Evolutionary conservation across 805 yeast species (phyloP).

Genomic region (Limtongia smithiae): DNA sequence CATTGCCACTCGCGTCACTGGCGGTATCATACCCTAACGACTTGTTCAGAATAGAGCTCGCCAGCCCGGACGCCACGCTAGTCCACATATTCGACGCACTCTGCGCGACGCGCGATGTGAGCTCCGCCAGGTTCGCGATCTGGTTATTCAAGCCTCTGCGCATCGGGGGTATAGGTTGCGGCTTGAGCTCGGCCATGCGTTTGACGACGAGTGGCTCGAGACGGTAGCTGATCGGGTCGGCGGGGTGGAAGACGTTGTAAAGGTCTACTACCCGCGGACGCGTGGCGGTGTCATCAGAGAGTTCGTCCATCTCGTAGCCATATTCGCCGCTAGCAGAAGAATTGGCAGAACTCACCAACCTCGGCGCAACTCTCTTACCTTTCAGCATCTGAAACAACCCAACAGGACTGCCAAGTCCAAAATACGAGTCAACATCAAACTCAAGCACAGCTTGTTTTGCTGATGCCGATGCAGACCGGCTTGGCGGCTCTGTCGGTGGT

Average conservation of each 20-base stretch:
- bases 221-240: slow-evolving; percentile 89
- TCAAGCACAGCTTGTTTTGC: slow-evolving; percentile 40
- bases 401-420: slow-evolving; percentile 84
- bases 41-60: slow-evolving; percentile 24
- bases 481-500: neutral
- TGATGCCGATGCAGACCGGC: neutral
- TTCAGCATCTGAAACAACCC: slow-evolving; percentile 79
- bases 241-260: slow-evolving; percentile 82
- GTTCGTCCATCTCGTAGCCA: neutral
- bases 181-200: slow-evolving; percentile 48
- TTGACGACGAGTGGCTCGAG: slow-evolving; percentile 73
- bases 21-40: slow-evolving; percentile 26
- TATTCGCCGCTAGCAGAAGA: too few species aligned
- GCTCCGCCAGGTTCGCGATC: slow-evolving; percentile 44
- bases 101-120: slow-evolving; percentile 30
- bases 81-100: slow-evolving; percentile 28
- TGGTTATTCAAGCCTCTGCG: slow-evolving; percentile 41
- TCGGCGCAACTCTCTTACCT: slow-evolving; percentile 50
- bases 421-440: slow-evolving; percentile 70
- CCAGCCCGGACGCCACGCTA: slow-evolving; percentile 28
- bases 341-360: too few species aligned
- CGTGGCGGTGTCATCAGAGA: slow-evolving; percentile 38
- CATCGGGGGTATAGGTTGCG: slow-evolving; percentile 56
- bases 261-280: slow-evolving; percentile 49
- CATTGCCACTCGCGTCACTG: neutral